Conservation (phyloP, 2,329 filamentous ascomycete genomes). For the Trichophyton verrucosum region DNA sequence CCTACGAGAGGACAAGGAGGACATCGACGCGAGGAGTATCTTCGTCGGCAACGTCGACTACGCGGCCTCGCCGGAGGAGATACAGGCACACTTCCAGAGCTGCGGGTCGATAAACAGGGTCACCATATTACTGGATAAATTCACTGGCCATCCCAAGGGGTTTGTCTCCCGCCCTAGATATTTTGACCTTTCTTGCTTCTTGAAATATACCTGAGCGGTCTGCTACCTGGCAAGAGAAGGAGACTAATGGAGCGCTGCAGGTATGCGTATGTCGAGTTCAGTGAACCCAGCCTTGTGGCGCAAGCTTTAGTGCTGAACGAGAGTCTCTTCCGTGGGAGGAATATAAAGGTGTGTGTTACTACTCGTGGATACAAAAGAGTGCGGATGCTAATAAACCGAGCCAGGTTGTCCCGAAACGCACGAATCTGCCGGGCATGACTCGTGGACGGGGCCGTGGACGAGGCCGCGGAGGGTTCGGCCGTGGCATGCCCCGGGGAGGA, state of each 20-base stretch:
- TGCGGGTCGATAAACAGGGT: conserved; percentile 96
- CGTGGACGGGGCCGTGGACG: conserved; percentile 50
- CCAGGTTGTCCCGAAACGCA: conserved; percentile 73
- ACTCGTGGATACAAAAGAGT: conserved; percentile 14
- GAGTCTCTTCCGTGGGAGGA: conserved; percentile 85
- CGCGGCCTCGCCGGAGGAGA: conserved; percentile 90
- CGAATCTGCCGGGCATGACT: conserved; percentile 89
- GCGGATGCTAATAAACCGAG: no score
- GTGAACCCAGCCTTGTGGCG: conserved; percentile 81
- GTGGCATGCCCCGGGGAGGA: conserved; percentile 11
- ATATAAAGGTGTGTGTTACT: conserved; percentile 69
- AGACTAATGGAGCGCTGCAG: conserved; percentile 40
- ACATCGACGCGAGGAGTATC: conserved; percentile 87
- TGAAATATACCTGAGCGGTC: conserved; percentile 13
- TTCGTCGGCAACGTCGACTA: conserved; percentile 99
- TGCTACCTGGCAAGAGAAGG: conserved; percentile 50
- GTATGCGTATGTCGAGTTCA: conserved; percentile 98
- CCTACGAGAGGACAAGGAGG: conserved; percentile 83
- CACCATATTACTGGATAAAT: conserved; percentile 95
- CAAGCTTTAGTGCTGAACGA: conserved; percentile 93
- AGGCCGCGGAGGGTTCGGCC: conserved; percentile 35
- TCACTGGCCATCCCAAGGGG: conserved; percentile 98
- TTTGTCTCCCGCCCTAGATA: conserved; percentile 37
- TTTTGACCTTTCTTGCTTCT: background rate
- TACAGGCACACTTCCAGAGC: conserved; percentile 95